Conservation (phyloP, 2,329 filamentous ascomycete species). For the Fusarium marasasianum region DNA sequence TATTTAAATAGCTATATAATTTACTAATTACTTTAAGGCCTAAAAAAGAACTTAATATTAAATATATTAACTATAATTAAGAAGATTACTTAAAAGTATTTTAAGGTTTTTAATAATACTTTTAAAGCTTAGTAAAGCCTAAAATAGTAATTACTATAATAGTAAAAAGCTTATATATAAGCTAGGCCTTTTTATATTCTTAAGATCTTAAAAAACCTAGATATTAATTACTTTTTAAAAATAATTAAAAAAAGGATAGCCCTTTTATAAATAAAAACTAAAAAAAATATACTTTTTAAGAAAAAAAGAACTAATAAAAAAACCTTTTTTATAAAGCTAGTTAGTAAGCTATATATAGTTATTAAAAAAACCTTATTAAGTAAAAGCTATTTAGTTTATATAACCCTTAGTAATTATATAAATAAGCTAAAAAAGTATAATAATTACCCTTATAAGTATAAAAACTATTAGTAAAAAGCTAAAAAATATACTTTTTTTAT, state of each 20-base stretch:
- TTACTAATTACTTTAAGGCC: too few species aligned
- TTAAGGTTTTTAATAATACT: too few species aligned
- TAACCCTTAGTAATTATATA: neutral
- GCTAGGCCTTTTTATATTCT: too few species aligned
- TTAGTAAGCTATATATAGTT: neutral
- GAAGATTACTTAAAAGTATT: too few species aligned
- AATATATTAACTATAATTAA: too few species aligned
- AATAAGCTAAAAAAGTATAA: neutral
- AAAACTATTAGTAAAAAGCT: neutral
- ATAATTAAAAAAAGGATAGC: neutral
- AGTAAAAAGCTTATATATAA: too few species aligned
- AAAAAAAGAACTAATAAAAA: neutral
- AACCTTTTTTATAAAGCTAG: neutral
- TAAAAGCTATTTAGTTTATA: neutral
- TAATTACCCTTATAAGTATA: neutral
- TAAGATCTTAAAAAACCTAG: too few species aligned
- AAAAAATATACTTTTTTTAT: neutral
- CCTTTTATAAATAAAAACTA: neutral
- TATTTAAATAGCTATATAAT: too few species aligned
- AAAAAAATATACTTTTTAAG: neutral
- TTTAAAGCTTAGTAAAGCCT: too few species aligned
- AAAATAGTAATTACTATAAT: too few species aligned
- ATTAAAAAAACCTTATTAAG: neutral
- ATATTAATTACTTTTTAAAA: too few species aligned
- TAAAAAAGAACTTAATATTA: too few species aligned